Evolutionary conservation across 495 filamentous ascomycete genomes (phyloP).

Genomic region (Extremus antarcticus): DNA sequence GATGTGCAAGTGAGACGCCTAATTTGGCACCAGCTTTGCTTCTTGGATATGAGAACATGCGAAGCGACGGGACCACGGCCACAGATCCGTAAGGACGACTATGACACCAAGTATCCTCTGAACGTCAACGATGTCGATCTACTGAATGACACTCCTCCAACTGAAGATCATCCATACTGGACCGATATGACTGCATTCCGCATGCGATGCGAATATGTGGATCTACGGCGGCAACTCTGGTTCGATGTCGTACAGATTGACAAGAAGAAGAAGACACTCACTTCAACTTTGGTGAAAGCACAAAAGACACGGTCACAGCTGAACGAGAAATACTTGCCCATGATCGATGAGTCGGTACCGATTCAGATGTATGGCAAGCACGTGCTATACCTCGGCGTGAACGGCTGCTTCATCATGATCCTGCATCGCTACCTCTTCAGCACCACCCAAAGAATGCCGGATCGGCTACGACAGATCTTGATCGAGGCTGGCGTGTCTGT

Average conservation of each 20-base stretch:
- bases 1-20: constrained; percentile 66
- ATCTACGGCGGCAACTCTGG: constrained; percentile 56
- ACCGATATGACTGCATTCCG: constrained; percentile 55
- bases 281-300: constrained; percentile 46
- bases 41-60: constrained; percentile 64
- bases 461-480: constrained; percentile 38
- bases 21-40: constrained; percentile 64
- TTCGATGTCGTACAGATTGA: constrained; percentile 51
- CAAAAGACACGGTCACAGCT: constrained; percentile 49
- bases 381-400: constrained; percentile 51
- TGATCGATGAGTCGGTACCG: constrained; percentile 46
- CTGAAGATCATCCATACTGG: constrained; percentile 42
- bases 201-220: constrained; percentile 61
- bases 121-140: constrained; percentile 57
- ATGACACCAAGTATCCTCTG: constrained; percentile 54
- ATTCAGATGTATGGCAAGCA: constrained; percentile 48
- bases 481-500: constrained; percentile 41
- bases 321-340: constrained; percentile 47
- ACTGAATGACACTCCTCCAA: constrained; percentile 27
- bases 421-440: constrained; percentile 45
- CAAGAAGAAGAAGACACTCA: constrained; percentile 45
- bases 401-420: constrained; percentile 51
- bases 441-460: constrained; percentile 38
- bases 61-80: constrained; percentile 64
- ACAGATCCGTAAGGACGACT: constrained; percentile 58